A percentile compares a stretch with the other conserved stretches of the same genome.
Conservation (phyloP, 805 yeast genomes). For the Wickerhamiella kurtzmanii region DNA sequence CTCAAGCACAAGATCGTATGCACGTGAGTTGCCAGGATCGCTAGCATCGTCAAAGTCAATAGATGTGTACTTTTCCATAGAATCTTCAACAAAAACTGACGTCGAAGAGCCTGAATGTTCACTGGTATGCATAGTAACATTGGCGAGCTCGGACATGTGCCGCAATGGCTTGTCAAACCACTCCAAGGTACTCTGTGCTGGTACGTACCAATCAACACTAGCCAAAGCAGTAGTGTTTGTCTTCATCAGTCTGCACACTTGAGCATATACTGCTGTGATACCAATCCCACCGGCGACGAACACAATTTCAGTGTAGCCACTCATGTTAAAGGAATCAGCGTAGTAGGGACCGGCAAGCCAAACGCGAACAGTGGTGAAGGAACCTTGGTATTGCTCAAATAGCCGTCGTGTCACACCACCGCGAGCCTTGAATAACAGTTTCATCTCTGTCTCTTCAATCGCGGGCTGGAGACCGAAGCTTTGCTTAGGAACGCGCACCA, state of each 20-base stretch:
- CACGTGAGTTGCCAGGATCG: background rate
- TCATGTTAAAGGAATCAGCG: slow-evolving; percentile 40
- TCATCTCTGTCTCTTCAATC: too few species aligned
- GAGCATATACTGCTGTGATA: slow-evolving; percentile 34
- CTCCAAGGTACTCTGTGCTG: slow-evolving; percentile 37
- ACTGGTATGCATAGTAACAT: background rate
- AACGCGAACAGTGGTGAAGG: slow-evolving; percentile 4
- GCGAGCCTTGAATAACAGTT: background rate
- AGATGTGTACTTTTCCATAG: background rate
- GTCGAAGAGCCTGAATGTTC: too few species aligned
- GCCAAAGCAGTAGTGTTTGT: slow-evolving; percentile 4
- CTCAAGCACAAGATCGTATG: slow-evolving; percentile 23
- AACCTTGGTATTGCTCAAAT: background rate
- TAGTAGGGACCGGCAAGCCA: slow-evolving; percentile 53
- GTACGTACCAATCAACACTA: slow-evolving; percentile 49
- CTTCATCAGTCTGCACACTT: slow-evolving; percentile 6
- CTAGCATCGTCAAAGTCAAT: background rate
- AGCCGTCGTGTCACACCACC: background rate
- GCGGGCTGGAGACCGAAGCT: too few species aligned
- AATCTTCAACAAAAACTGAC: background rate
- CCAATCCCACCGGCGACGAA: slow-evolving; percentile 67
- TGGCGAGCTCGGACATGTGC: slow-evolving; percentile 14
- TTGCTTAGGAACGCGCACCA: slow-evolving; percentile 3
- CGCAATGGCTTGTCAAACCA: slow-evolving; percentile 37
- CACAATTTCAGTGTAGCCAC: slow-evolving; percentile 39